These are phyloP conservation scores for Ustilago hordei DNA, from an alignment of 1,284 basidiomycete species.

Conservation along the genomic window DNA sequence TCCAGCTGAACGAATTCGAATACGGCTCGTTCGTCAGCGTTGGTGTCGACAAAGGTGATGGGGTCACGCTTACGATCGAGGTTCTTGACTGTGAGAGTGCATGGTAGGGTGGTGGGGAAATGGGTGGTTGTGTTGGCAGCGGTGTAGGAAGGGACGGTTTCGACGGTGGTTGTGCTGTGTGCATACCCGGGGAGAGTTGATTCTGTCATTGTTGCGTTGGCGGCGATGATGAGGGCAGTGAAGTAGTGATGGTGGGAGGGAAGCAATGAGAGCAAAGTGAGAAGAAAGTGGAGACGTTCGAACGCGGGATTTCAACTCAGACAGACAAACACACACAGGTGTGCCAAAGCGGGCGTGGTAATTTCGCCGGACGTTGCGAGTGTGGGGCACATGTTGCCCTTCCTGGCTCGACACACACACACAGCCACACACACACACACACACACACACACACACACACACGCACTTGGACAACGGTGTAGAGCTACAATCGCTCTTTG, in stretches of 20 bases:
- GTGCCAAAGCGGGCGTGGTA: not conserved
- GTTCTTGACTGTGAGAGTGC: slow-evolving; percentile 47
- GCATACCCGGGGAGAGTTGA: slow-evolving; percentile 29
- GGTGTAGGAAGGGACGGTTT: slow-evolving; percentile 42
- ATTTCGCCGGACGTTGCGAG: not conserved
- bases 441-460: not conserved
- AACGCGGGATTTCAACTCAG: not conserved
- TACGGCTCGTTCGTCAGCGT: slow-evolving; percentile 25
- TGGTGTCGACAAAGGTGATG: slow-evolving; percentile 33
- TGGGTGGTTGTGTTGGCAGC: slow-evolving; percentile 28
- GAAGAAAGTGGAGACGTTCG: not conserved
- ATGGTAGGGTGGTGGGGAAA: slow-evolving; percentile 38
- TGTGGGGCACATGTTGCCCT: not conserved
- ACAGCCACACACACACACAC: not conserved
- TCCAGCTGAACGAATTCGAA: slow-evolving; percentile 44
- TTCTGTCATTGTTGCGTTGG: slow-evolving; percentile 19
- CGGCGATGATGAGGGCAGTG: not conserved
- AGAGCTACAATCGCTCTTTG: no score
- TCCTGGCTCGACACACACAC: not conserved
- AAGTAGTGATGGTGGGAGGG: slow-evolving; percentile 8
- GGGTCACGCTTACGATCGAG: slow-evolving; percentile 36
- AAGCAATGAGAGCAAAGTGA: slow-evolving; percentile 4
- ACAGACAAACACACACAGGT: no score
- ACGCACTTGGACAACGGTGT: no score
- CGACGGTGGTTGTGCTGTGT: slow-evolving; percentile 38